phyloP scores from a whole-genome alignment of 176 grass and related monocot genomes.

The Paspalum vaginatum region DNA sequence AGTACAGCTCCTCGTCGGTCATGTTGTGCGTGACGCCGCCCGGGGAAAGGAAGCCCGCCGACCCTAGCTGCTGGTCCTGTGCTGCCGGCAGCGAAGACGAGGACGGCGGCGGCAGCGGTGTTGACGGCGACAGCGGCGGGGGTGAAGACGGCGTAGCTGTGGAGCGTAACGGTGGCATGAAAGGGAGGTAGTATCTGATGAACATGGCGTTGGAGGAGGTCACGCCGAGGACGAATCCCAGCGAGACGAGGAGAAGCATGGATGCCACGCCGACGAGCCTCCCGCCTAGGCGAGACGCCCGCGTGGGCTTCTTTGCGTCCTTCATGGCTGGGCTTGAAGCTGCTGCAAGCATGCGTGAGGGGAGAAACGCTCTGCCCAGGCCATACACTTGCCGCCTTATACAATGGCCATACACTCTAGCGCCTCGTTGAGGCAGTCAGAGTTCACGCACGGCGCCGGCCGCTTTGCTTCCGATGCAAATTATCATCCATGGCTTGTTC shows the following conservation, averaged over 20 bases:
- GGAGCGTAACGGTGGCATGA: background rate
- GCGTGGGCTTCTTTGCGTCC: constrained; percentile 7
- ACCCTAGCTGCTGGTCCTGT: background rate
- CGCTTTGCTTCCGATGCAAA: constrained; percentile 5
- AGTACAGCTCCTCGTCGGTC: constrained; percentile 59
- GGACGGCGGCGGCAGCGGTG: background rate
- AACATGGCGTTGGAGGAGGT: constrained; percentile 44
- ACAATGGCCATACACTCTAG: background rate
- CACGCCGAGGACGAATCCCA: constrained; percentile 52
- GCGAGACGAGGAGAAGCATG: constrained; percentile 38
- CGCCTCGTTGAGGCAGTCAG: background rate
- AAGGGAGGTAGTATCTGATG: constrained; percentile 15
- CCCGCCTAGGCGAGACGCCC: background rate
- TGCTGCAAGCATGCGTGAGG: background rate
- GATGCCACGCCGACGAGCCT: background rate
- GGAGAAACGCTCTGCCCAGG: constrained; percentile 1
- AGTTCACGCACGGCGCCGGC: background rate
- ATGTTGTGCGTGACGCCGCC: constrained; percentile 50
- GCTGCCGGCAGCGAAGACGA: background rate
- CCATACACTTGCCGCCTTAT: background rate
- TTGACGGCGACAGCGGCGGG: background rate
- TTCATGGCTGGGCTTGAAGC: background rate
- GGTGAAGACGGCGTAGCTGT: background rate
- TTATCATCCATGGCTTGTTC: background rate
- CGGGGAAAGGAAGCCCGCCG: constrained; percentile 4